Evolutionary conservation across 495 filamentous ascomycete genomes (phyloP).

Genomic region (Hypoxylon intermedium): DNA sequence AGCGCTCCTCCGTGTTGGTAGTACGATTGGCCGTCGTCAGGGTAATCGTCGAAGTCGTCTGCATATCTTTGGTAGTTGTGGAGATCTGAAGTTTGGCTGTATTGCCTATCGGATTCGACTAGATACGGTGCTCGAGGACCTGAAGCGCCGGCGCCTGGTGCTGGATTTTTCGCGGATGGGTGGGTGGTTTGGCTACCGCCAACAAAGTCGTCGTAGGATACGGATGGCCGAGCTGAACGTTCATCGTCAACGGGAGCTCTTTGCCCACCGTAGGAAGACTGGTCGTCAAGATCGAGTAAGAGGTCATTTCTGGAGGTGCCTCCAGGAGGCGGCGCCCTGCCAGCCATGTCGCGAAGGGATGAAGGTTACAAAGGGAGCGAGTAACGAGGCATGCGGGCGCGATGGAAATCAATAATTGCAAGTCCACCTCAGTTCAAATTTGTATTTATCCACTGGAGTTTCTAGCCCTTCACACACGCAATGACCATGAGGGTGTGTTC

Average conservation of each 20-base stretch:
- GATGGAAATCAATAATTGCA: conserved; percentile 10
- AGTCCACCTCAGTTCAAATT: conserved; percentile 11
- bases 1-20: conserved; percentile 67
- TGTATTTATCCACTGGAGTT: conserved; percentile 15
- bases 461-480: conserved; percentile 5
- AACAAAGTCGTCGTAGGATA: conserved; percentile 95
- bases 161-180: conserved; percentile 53
- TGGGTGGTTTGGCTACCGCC: conserved; percentile 61
- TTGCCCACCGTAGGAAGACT: conserved; percentile 76
- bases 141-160: conserved; percentile 40
- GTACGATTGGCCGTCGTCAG: conserved; percentile 75
- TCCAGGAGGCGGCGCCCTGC: conserved; percentile 64
- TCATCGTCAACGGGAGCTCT: conserved; percentile 78
- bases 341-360: conserved; percentile 66
- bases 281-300: conserved; percentile 75
- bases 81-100: conserved; percentile 84
- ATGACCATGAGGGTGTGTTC: conserved; percentile 13
- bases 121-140: conserved; percentile 67
- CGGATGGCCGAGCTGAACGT: conserved; percentile 75
- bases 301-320: conserved; percentile 70
- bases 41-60: conserved; percentile 77
- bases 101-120: conserved; percentile 60
- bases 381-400: conserved; percentile 41
- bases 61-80: conserved; percentile 91
- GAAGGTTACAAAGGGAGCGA: conserved; percentile 41